Base-by-base conservation (phyloP, 352 stramenopile species). In the Globisporangium emineosum region DNA sequence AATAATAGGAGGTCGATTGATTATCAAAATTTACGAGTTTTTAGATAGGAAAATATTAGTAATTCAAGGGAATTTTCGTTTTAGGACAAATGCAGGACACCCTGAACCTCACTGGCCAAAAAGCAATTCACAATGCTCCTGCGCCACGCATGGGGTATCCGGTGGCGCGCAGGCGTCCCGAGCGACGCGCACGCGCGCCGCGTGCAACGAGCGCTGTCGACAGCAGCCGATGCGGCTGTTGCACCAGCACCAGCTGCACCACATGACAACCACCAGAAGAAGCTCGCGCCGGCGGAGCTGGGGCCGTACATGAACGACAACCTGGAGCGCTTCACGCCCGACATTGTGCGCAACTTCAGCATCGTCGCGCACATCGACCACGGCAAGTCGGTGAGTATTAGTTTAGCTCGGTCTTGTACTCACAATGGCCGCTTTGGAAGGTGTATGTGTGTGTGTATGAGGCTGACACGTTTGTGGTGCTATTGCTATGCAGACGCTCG, bases 291-390 rank as follows among this genome's bases (percentile, higher is more conserved):
- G 8, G 65, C 60, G 15, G 81, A 74, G 5, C 66, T 94, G 27
- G 86, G 82, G 5, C 64, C 81, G 17, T 93, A 79, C 71, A 71
- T 94, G 68, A 74, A 70, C 19, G 69, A 77, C 62, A 72, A 86
- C 33, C 70, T 95, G n/a, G 68, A 77, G 33, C 65, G 76, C 2
- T 87, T 93, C 66, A 65, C 59, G 61, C 84, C 86, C 2, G 68
- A 90, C 29, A 96, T 92, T 25, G 89, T 94, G 66, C 81, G 88
- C 74, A 96, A 96, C 73, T 96, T 96, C 69, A 92, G 85, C 68
- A 97, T 97, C 67, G 89, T 97, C 37, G 88, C 90, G 15, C 90
- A 97, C 59, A 97, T 97, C 40, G 90, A 97, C 66, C 90, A 97
- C 69, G 90, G 90, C 66, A 97, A 97, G 77, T 95, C 86, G 76